Evolutionary conservation across 108 stramenopile species (phyloP).

Genomic region (Bacterosira constricta): DNA sequence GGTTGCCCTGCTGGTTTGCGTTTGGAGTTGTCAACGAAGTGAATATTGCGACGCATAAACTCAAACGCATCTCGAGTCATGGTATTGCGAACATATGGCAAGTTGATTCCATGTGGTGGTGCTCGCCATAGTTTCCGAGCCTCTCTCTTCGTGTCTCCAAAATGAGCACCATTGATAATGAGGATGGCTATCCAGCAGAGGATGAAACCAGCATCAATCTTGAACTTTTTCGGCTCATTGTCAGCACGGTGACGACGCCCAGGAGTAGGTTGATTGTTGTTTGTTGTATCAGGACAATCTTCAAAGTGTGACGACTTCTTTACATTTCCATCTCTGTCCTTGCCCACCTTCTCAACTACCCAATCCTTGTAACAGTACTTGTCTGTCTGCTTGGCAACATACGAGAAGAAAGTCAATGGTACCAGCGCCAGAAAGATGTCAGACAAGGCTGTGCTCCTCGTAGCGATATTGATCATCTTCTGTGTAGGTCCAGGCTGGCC

Average conservation of each 20-base stretch:
- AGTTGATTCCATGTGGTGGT: background rate
- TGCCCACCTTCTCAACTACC: slow-evolving; percentile 9
- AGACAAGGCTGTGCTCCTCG: background rate
- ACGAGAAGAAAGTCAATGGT: background rate
- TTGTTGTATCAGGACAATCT: too few relatives aligned
- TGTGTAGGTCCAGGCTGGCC: slow-evolving; percentile 1
- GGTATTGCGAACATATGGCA: slow-evolving; percentile 8
- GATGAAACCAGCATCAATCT: slow-evolving; percentile 2
- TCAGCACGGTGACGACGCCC: background rate
- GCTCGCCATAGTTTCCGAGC: slow-evolving; percentile 1
- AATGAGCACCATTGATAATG: slow-evolving; percentile 5
- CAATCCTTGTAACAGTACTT: slow-evolving; percentile 21
- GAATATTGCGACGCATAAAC: slow-evolving; percentile 16
- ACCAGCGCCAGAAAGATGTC: slow-evolving; percentile 11
- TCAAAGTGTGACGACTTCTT: slow-evolving; percentile 16
- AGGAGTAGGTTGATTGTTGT: too few relatives aligned
- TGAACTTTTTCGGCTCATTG: background rate
- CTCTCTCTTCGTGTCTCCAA: background rate
- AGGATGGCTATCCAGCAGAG: slow-evolving; percentile 8
- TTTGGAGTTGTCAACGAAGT: slow-evolving; percentile 14
- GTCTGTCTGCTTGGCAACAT: background rate
- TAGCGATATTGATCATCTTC: background rate
- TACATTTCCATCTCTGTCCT: slow-evolving; percentile 6
- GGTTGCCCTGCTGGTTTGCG: background rate
- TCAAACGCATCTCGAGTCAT: slow-evolving; percentile 14